Evolutionary conservation across 306 rosid genomes (phyloP).

Genomic region (Citrullus amarus): DNA sequence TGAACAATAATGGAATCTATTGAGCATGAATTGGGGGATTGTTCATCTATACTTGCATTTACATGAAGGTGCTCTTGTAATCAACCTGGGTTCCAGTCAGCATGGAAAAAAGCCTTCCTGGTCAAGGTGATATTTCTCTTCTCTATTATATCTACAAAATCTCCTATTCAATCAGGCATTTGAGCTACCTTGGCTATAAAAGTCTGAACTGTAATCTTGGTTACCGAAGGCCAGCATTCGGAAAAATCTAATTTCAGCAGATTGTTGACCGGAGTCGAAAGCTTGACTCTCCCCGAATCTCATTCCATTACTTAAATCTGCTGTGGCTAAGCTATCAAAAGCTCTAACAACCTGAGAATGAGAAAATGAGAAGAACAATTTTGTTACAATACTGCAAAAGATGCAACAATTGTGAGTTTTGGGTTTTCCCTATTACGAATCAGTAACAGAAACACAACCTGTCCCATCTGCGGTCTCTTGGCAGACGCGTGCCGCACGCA

Average conservation of each 20-base stretch:
- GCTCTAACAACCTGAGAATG: slow-evolving; percentile 70
- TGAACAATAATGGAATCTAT: not conserved
- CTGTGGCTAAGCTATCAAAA: slow-evolving; percentile 48
- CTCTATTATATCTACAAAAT: slow-evolving; percentile 16
- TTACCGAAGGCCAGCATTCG: slow-evolving; percentile 69
- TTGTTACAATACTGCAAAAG: not conserved
- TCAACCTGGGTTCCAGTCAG: not conserved
- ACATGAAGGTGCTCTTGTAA: slow-evolving; percentile 4
- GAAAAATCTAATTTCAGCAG: slow-evolving; percentile 58
- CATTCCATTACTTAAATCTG: slow-evolving; percentile 83
- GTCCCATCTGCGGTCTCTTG: slow-evolving; percentile 89
- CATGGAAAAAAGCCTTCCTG: not conserved
- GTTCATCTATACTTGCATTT: not conserved
- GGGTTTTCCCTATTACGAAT: not conserved
- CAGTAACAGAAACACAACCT: slow-evolving; percentile 30
- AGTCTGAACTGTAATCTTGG: slow-evolving; percentile 61
- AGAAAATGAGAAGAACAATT: not conserved
- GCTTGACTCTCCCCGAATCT: slow-evolving; percentile 66
- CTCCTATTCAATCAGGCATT: slow-evolving; percentile 6
- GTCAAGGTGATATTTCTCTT: not conserved
- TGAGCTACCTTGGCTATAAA: slow-evolving; percentile 37
- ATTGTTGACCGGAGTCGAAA: slow-evolving; percentile 55
- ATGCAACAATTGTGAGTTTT: not conserved
- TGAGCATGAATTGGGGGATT: not conserved
- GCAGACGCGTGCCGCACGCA: slow-evolving; percentile 73